Evolutionary conservation across 2,329 filamentous ascomycete species (phyloP).

Genomic region (Venturia nashicola): DNA sequence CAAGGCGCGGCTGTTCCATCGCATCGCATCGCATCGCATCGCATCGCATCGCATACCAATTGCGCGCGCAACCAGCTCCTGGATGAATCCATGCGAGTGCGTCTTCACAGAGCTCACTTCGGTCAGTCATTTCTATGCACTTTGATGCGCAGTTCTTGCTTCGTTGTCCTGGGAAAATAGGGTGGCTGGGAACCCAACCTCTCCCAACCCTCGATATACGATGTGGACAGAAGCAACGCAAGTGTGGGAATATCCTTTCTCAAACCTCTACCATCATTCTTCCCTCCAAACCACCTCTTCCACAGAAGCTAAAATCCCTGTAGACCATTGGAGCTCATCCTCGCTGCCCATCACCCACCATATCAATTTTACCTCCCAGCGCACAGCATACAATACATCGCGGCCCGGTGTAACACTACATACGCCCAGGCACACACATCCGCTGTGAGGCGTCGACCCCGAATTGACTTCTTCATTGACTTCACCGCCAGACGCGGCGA

Average conservation of each 20-base stretch:
- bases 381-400: neutral
- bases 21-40: neutral
- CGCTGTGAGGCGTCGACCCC: neutral
- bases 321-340: neutral
- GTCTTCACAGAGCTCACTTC: neutral
- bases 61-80: neutral
- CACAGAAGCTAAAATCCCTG: neutral
- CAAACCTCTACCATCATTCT: neutral
- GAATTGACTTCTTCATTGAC: neutral
- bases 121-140: neutral
- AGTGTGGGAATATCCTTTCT: neutral
- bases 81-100: neutral
- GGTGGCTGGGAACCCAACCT: neutral
- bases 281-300: neutral
- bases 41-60: neutral
- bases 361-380: neutral
- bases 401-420: neutral
- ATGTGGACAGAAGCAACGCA: neutral
- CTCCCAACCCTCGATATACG: neutral
- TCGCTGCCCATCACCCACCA: neutral
- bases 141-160: neutral
- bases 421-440: neutral
- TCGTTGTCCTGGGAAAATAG: neutral
- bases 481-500: neutral
- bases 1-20: neutral